Base-by-base conservation (phyloP, 1,284 basidiomycete species). In the Apiotrichum veenhuisii region DNA sequence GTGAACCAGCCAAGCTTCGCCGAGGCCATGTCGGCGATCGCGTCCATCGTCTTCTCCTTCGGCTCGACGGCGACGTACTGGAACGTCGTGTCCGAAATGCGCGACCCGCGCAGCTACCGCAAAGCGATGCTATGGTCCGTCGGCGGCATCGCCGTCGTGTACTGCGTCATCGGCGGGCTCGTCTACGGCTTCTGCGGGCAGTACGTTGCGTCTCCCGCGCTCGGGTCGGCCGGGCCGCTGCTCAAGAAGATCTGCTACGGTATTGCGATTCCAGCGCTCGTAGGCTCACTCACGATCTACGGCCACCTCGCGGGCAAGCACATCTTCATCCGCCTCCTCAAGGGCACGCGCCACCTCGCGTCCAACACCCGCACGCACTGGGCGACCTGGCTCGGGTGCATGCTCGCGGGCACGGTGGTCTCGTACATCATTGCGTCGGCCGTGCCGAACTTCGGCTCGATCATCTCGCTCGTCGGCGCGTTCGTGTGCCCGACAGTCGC, bases 251-350 rank as follows among this genome's bases (percentile, higher is more conserved):
- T 71, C 50, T 62, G 53, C 38, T 74, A 74, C 58, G 72, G 71
- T 5, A 53, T 76, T 23, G 69, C 71, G 8, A 25, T 74, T 3
- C 69, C 67, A 1, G 68, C 65, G 3, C 54, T 77, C 10, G 41
- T 71, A 20, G 65, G 68, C 23, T 58, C 22, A 7, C 15, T 23
- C 5, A 15, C 12, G 33, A 25, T 52, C 23, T 34, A 36, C 50
- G 34, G 33, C 27, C 50, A 52, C 34, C 53, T 72, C 50, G 79
- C 82, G 11, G 81, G 83, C 26, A 86, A 86, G 68, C 80, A 83
- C 50, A 64, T 86, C 53, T 86, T 87, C 65, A 78, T 87, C 55
- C 80, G 85, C 12, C 62, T 82, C 51, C 83, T 87, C 66, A 79
- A 82, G 10, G 78, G 80, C 58, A 79, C 82, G 12, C 71, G 71